Base-by-base conservation (phyloP, 2,329 filamentous ascomycete species). In the Colletotrichum sublineola region DNA sequence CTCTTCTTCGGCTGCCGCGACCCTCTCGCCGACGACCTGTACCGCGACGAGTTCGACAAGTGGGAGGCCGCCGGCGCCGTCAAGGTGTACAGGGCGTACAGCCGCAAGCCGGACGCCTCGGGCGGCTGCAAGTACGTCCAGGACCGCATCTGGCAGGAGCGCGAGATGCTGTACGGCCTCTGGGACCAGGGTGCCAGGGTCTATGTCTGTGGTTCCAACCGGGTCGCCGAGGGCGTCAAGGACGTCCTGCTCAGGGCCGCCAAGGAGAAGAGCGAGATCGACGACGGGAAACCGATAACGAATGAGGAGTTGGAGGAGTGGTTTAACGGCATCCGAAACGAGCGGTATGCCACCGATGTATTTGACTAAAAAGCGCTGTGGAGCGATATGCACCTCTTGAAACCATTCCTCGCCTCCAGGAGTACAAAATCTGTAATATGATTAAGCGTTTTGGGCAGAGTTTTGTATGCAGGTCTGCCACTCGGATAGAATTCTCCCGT, bases 311-410 rank as follows among this genome's bases (percentile, higher is more conserved):
- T 83, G 1, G 77, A 80, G 61, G 79, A 79, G 68, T 88, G 85
- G 86, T 87, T 88, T 76, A 84, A 87, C 24, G 81, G 79, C 38
- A 76, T 86, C 63, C 79, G 85, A 67, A 90, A 90, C 69, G 85
- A 87, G 79, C 81, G 89, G 33, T 91, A 88, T 76, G 86, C 87
- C 18, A 88, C 86, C 2, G 89, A 91, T 81, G 89, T 91, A 20
- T 91, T 91, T 82, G 87, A 89, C 75, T 89, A 52, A 58, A 57
- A 3, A n/a, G 3, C 5, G 31, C 3, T 15, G 5, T 40, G 36
- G 1, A 40, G 12, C 9, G 12, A 7, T 24, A 2, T 8, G 20
- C 29, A 8, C 24, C 50, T 12, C 24, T 14, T 29, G 46, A 50
- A 9, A 14, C n/a, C 6, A 8, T 15, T 18, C 42, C 6, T 8